Percentiles rank a stretch among this genome's conserved stretches.
Conservation (phyloP, 225 moss, liverwort and hornwort species). For the Pseudoscleropodium purum region DNA sequence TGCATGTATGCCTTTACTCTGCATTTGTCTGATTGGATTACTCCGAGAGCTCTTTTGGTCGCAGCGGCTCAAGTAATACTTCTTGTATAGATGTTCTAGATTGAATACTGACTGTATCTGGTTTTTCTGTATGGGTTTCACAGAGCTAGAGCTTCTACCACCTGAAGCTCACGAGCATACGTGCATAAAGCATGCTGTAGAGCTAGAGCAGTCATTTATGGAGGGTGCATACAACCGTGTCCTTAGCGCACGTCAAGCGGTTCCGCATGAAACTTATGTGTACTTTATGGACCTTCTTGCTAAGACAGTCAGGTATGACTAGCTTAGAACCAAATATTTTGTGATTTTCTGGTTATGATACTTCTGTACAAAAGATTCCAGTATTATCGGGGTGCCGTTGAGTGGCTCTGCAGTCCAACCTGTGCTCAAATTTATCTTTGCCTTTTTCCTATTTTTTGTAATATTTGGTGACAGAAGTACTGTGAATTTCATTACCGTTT, state of each 20-base stretch:
- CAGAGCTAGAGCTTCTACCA: slow-evolving; percentile 71
- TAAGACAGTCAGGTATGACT: slow-evolving; percentile 67
- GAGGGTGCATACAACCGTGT: slow-evolving; percentile 90
- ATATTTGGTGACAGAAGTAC: neutral
- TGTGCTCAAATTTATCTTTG: neutral
- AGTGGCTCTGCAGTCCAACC: too few relatives aligned
- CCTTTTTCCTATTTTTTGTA: neutral
- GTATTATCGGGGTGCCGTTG: neutral
- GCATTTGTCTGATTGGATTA: neutral
- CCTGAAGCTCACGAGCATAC: slow-evolving; percentile 68
- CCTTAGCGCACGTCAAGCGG: slow-evolving; percentile 73
- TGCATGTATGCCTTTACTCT: neutral
- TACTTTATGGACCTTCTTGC: slow-evolving; percentile 92
- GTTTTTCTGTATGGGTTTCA: neutral
- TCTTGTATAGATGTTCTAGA: neutral
- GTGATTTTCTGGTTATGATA: neutral
- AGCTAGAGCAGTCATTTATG: slow-evolving; percentile 90
- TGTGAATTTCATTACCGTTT: neutral
- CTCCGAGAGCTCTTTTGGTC: neutral
- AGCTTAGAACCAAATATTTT: neutral
- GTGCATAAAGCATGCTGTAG: slow-evolving; percentile 83
- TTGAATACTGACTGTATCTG: neutral
- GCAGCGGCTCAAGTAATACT: neutral
- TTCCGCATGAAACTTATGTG: slow-evolving; percentile 78
- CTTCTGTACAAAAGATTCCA: neutral